These are phyloP conservation scores for Nannizziopsis barbatae DNA, from an alignment of 2,329 filamentous ascomycete genomes.

Conservation along the genomic window DNA sequence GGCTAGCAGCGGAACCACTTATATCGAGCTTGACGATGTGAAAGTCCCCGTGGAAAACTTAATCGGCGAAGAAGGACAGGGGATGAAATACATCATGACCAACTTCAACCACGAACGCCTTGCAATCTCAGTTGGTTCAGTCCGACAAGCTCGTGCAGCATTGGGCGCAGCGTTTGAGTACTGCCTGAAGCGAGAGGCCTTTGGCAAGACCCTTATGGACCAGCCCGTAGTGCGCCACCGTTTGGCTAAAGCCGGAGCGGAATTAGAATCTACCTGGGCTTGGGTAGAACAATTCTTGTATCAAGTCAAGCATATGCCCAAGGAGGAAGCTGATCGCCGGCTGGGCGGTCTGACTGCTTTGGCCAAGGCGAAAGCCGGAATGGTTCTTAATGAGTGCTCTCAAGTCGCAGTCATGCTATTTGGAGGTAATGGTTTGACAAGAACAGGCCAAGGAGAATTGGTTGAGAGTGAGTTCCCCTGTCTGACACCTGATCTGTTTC, in stretches of 20 bases:
- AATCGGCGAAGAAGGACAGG: constrained; percentile 57
- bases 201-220: constrained; percentile 58
- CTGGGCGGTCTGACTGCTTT: constrained; percentile 62
- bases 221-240: constrained; percentile 63
- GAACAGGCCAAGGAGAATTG: constrained; percentile 58
- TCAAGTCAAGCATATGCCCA: constrained; percentile 51
- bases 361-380: constrained; percentile 60
- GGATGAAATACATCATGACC: constrained; percentile 65
- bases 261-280: constrained; percentile 58
- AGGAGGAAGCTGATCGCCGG: constrained; percentile 38
- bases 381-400: constrained; percentile 61
- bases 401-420: constrained; percentile 59
- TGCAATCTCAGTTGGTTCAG: constrained; percentile 53
- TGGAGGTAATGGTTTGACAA: constrained; percentile 62
- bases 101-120: constrained; percentile 73
- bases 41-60: constrained; percentile 59
- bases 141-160: constrained; percentile 51
- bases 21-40: constrained; percentile 65
- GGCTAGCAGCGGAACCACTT: constrained; percentile 57
- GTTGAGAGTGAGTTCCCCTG: constrained; percentile 50
- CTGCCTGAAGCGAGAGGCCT: constrained; percentile 54
- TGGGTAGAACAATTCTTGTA: constrained; percentile 64
- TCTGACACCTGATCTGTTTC: constrained; percentile 8
- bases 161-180: constrained; percentile 51
- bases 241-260: constrained; percentile 57